Conservation (phyloP, 2,329 filamentous ascomycete genomes). For the Cercospora sp. region DNA sequence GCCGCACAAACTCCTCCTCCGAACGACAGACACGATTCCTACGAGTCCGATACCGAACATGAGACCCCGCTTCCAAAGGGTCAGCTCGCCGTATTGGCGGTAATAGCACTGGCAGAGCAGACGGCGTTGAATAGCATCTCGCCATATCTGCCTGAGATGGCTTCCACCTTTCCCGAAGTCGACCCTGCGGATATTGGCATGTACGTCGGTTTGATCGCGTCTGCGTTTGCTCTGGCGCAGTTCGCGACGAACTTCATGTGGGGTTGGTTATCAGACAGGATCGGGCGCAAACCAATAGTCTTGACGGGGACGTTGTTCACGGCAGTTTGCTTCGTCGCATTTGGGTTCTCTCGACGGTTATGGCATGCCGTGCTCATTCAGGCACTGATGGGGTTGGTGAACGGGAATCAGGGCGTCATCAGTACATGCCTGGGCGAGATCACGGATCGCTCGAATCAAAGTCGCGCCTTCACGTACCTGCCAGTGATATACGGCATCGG, state of each 20-base stretch:
- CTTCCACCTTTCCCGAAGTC: constrained; percentile 79
- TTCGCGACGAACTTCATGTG: constrained; percentile 89
- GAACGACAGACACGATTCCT: constrained; percentile 18
- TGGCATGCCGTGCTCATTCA: constrained; percentile 87
- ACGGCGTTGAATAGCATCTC: constrained; percentile 95
- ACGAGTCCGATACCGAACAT: constrained; percentile 32
- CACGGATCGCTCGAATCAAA: constrained; percentile 93
- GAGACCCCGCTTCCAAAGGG: constrained; percentile 76
- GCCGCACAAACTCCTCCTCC: constrained; percentile 20
- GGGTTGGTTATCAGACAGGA: constrained; percentile 77
- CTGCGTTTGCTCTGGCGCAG: constrained; percentile 87
- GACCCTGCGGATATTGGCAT: constrained; percentile 70
- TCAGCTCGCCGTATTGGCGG: constrained; percentile 80
- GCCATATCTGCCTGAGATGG: constrained; percentile 93
- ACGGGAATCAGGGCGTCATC: constrained; percentile 92
- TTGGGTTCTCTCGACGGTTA: constrained; percentile 80
- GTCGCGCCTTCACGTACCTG: constrained; percentile 86
- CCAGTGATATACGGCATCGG: constrained; percentile 95
- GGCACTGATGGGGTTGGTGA: constrained; percentile 85
- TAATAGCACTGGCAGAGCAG: constrained; percentile 90
- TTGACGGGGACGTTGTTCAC: constrained; percentile 80
- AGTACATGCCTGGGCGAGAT: constrained; percentile 93
- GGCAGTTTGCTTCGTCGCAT: constrained; percentile 75
- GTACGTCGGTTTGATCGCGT: constrained; percentile 88
- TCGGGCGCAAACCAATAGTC: constrained; percentile 81